Evolutionary conservation across 345 rosid species (phyloP).

Genomic region (Citrus unshiu): DNA sequence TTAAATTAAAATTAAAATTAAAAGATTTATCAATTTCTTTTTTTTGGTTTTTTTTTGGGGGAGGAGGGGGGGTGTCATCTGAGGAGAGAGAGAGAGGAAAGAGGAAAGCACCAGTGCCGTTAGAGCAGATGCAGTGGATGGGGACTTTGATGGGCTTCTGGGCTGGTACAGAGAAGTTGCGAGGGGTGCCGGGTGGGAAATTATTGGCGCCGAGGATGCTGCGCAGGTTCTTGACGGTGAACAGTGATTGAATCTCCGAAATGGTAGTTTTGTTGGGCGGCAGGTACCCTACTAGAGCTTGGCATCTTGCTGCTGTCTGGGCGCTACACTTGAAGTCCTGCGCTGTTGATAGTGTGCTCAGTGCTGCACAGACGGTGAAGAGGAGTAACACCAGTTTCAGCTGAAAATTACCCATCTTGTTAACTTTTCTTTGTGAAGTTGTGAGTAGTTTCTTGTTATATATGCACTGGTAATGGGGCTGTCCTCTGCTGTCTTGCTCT

Average conservation of each 20-base stretch:
- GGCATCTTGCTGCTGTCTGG: slow-evolving; percentile 6
- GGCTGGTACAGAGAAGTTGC: slow-evolving; percentile 5
- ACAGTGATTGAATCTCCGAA: slow-evolving; percentile 28
- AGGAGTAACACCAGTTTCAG: not conserved
- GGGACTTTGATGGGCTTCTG: slow-evolving; percentile 22
- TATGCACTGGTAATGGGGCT: too few relatives aligned
- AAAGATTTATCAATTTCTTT: not conserved
- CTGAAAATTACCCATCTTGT: slow-evolving; percentile 1
- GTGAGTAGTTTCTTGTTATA: too few relatives aligned
- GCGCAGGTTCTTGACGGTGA: slow-evolving; percentile 28
- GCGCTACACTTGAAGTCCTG: slow-evolving; percentile 31
- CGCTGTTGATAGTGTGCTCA: slow-evolving; percentile 8
- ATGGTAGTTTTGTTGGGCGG: slow-evolving; percentile 25
- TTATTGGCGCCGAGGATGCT: slow-evolving; percentile 40
- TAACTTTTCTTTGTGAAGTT: too few relatives aligned
- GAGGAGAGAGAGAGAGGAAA: not conserved
- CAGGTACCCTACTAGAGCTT: slow-evolving; percentile 29
- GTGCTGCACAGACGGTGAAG: not conserved
- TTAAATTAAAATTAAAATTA: not conserved
- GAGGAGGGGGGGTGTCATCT: too few relatives aligned
- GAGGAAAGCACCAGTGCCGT: slow-evolving; percentile 30
- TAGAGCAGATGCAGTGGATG: slow-evolving; percentile 35
- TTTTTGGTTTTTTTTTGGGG: too few relatives aligned
- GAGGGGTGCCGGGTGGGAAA: slow-evolving; percentile 15
- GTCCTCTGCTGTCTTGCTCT: not conserved